These are phyloP conservation scores for Suillus decipiens DNA, from an alignment of 768 basidiomycete genomes.

Conservation along the genomic window DNA sequence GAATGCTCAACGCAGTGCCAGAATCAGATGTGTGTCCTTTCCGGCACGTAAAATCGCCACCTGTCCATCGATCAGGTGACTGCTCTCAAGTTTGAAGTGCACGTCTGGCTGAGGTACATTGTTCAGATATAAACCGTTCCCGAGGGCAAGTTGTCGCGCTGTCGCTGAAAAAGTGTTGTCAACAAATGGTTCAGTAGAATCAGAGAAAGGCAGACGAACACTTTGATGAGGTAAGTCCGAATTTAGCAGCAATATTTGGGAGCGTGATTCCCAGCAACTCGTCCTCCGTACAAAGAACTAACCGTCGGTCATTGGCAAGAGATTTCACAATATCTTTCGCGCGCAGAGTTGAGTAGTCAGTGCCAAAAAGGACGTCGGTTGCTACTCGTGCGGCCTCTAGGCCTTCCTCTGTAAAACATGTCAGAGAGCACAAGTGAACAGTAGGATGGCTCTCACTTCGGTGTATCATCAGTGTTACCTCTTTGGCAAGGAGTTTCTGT, in stretches of 20 bases:
- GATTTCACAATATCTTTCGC: conserved; percentile 60
- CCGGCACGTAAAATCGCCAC: conserved; percentile 73
- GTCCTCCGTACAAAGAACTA: conserved; percentile 50
- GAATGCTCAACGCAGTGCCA: conserved; percentile 39
- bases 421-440: not conserved
- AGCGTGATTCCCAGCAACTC: conserved; percentile 58
- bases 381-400: conserved; percentile 44
- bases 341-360: conserved; percentile 42
- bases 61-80: conserved; percentile 59
- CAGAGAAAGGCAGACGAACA: conserved; percentile 44
- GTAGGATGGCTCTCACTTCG: conserved; percentile 40
- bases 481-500: conserved; percentile 53
- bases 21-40: conserved; percentile 66
- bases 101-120: conserved; percentile 55
- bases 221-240: conserved; percentile 62
- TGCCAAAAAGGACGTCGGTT: conserved; percentile 47
- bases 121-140: conserved; percentile 76
- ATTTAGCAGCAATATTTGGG: conserved; percentile 58
- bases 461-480: conserved; percentile 62
- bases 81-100: conserved; percentile 40
- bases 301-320: conserved; percentile 64
- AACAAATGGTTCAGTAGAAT: conserved; percentile 7
- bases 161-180: conserved; percentile 48
- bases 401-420: conserved; percentile 35
- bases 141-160: conserved; percentile 59